Percentiles rank a stretch among this genome's conserved stretches.
Evolutionary conservation across 1,284 basidiomycete genomes (phyloP).

Genomic region (Leccinum ponderosum): DNA sequence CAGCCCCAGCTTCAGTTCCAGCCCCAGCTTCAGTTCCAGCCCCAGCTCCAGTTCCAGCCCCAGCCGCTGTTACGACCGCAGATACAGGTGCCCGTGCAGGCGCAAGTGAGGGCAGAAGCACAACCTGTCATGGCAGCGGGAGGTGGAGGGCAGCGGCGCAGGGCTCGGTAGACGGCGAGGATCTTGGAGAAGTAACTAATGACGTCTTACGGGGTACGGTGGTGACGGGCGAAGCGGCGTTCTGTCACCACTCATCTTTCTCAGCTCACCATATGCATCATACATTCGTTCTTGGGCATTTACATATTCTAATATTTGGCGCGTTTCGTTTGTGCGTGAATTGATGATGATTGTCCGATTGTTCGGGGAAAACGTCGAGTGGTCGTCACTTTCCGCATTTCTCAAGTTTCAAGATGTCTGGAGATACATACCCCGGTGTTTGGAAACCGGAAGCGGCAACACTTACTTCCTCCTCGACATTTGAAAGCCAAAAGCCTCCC

Average conservation of each 20-base stretch:
- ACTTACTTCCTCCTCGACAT: background rate
- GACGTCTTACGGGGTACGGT: background rate
- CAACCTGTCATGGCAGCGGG: slow-evolving; percentile 7
- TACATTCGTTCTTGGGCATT: background rate
- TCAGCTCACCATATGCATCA: background rate
- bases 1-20: background rate
- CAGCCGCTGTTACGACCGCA: background rate
- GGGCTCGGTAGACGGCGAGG: slow-evolving; percentile 3
- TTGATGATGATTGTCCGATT: background rate
- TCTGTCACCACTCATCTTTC: background rate
- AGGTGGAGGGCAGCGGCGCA: slow-evolving; percentile 4
- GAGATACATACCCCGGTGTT: background rate
- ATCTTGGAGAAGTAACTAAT: background rate
- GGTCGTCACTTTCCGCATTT: background rate
- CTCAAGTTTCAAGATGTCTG: background rate
- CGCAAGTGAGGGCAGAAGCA: background rate
- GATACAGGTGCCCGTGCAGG: background rate
- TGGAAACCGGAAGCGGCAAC: background rate
- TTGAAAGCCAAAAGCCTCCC: background rate
- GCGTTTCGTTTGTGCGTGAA: background rate
- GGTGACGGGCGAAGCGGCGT: background rate
- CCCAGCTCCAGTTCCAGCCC: background rate
- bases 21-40: background rate
- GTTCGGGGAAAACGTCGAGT: background rate
- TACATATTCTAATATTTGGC: background rate